These are phyloP conservation scores for Nitzschia sp. DNA, from an alignment of 108 stramenopile species.

Conservation along the genomic window DNA sequence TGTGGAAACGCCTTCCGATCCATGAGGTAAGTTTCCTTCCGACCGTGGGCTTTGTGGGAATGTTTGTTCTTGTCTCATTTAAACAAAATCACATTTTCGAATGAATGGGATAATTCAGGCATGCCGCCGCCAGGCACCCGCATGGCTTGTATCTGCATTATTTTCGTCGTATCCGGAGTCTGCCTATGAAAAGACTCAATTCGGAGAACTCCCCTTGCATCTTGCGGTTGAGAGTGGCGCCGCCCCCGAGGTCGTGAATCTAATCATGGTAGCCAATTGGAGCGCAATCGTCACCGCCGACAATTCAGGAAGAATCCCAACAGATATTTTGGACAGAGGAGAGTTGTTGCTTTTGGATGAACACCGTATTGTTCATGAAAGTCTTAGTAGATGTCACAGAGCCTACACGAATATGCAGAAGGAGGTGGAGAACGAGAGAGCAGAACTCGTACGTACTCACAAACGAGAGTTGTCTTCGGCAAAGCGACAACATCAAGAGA, in stretches of 20 bases:
- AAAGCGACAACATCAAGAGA: constrained; percentile 44
- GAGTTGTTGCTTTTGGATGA: constrained; percentile 51
- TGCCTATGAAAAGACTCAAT: constrained; percentile 47
- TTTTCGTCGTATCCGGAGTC: constrained; percentile 53
- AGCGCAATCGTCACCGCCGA: constrained; percentile 54
- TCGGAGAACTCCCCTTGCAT: constrained; percentile 82
- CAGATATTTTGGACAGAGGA: constrained; percentile 48
- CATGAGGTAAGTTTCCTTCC: constrained; percentile 53
- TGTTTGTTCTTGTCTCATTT: too few species aligned
- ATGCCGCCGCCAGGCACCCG: constrained; percentile 73
- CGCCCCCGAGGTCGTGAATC: constrained; percentile 68
- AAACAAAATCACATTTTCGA: too few species aligned
- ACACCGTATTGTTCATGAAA: constrained; percentile 37
- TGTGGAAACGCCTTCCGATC: constrained; percentile 72
- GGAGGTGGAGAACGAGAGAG: constrained; percentile 20
- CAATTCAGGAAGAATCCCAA: constrained; percentile 59
- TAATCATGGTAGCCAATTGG: constrained; percentile 64
- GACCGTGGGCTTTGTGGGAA: too few species aligned
- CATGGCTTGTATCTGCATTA: constrained; percentile 61
- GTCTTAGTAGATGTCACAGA: constrained; percentile 31
- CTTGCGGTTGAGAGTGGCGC: constrained; percentile 85
- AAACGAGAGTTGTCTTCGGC: constrained; percentile 28
- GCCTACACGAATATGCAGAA: constrained; percentile 32
- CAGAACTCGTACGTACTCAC: constrained; percentile 37
- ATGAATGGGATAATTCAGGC: constrained; percentile 51